phyloP scores from a whole-genome alignment of 2,329 filamentous ascomycete species.

The Talaromyces albobiverticillius region DNA sequence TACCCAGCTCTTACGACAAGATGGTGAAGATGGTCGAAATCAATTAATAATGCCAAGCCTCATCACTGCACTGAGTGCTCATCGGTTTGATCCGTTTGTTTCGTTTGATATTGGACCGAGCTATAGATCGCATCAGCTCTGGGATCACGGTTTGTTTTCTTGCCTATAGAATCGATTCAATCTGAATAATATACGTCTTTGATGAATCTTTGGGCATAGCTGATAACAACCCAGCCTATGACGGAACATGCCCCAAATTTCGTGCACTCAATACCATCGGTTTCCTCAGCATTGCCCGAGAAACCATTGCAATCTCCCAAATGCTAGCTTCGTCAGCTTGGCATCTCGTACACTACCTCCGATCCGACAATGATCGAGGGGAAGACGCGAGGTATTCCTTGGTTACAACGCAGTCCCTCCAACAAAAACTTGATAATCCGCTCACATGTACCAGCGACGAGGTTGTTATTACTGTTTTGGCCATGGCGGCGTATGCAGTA shows the following conservation, averaged over 20 bases:
- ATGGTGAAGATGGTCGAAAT: not conserved
- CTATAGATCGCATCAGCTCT: not conserved
- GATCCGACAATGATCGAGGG: not conserved
- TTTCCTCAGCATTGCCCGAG: not conserved
- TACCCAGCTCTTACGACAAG: not conserved
- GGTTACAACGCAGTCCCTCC: not conserved
- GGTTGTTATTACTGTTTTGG: conserved; percentile 1
- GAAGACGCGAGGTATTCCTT: not conserved
- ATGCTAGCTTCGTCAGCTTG: not conserved
- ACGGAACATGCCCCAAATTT: conserved; percentile 4
- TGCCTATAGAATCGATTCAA: not conserved
- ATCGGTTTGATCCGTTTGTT: not conserved
- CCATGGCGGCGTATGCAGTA: conserved; percentile 1
- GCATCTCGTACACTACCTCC: conserved; percentile 1
- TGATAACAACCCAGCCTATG: not conserved
- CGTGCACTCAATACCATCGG: conserved; percentile 1
- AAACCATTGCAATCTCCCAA: conserved; percentile 2
- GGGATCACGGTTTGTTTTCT: conserved; percentile 1
- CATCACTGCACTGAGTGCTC: not conserved
- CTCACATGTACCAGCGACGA: not conserved
- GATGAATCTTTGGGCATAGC: not conserved
- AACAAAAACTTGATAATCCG: not conserved
- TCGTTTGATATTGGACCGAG: not conserved
- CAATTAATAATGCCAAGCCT: not conserved
- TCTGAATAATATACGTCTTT: not conserved